Evolutionary conservation across 306 rosid species (phyloP).

Genomic region (Luffa acutangula): DNA sequence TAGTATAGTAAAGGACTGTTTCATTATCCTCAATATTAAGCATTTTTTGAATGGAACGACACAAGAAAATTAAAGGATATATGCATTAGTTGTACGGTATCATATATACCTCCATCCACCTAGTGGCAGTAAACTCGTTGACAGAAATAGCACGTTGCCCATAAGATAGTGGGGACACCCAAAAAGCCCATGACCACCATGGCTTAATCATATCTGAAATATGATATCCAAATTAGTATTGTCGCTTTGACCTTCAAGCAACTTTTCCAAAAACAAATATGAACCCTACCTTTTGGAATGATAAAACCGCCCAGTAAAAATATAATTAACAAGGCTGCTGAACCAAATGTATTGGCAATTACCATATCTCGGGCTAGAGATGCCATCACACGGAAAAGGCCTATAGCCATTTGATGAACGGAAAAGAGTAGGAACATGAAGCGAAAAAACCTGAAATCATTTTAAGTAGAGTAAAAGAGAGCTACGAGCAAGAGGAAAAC

Average conservation of each 20-base stretch:
- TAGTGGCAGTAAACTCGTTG: constrained; percentile 69
- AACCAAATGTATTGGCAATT: constrained; percentile 76
- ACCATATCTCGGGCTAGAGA: constrained; percentile 70
- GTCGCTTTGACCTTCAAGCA: not conserved
- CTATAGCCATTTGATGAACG: constrained; percentile 88
- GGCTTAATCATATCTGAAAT: constrained; percentile 58
- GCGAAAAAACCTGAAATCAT: constrained; percentile 73
- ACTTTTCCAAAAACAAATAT: not conserved
- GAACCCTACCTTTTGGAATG: constrained; percentile 59
- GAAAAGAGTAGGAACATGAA: constrained; percentile 57
- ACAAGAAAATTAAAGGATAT: too few species aligned
- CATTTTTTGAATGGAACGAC: too few species aligned
- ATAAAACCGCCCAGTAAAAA: constrained; percentile 80
- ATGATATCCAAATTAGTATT: constrained; percentile 7
- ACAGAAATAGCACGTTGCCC: constrained; percentile 70
- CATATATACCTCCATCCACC: constrained; percentile 66
- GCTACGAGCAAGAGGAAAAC: not conserved
- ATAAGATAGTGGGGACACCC: constrained; percentile 78
- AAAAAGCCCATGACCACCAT: constrained; percentile 86
- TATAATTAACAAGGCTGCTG: constrained; percentile 58
- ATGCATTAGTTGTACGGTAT: constrained; percentile 1
- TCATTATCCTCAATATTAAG: too few species aligned
- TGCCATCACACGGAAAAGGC: constrained; percentile 84
- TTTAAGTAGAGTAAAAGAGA: constrained; percentile 1
- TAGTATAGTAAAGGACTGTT: too few species aligned